Evolutionary conservation across 2,329 filamentous ascomycete species (phyloP).

Genomic region (Ilyonectria destructans): DNA sequence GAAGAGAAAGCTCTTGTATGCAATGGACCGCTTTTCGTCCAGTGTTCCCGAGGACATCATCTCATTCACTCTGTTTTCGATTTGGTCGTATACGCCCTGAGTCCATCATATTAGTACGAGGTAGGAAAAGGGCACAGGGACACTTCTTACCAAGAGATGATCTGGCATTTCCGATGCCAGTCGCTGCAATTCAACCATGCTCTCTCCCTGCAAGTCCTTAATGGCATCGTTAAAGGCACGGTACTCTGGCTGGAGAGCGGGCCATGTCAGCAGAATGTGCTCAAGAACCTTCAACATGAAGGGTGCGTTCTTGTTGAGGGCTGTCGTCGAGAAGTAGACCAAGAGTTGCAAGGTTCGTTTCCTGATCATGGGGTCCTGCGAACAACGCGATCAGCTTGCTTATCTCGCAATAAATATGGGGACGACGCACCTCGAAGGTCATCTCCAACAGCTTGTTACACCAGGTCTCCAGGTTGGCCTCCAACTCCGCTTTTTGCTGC

Average conservation of each 20-base stretch:
- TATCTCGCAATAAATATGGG: background rate
- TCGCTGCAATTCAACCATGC: slow-evolving; percentile 89
- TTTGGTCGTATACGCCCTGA: slow-evolving; percentile 86
- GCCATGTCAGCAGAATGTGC: slow-evolving; percentile 88
- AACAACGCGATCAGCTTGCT: background rate
- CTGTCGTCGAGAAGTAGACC: slow-evolving; percentile 87
- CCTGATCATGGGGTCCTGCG: slow-evolving; percentile 83
- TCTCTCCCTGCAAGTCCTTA: slow-evolving; percentile 88
- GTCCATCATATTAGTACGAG: slow-evolving; percentile 22
- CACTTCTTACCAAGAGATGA: slow-evolving; percentile 78
- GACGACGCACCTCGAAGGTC: slow-evolving; percentile 72
- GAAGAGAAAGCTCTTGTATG: slow-evolving; percentile 92
- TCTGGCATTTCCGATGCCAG: slow-evolving; percentile 93
- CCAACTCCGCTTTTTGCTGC: slow-evolving; percentile 71
- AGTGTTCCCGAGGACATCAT: slow-evolving; percentile 80
- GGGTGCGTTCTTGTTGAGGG: slow-evolving; percentile 81
- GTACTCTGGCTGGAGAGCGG: slow-evolving; percentile 80
- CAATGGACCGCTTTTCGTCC: slow-evolving; percentile 88
- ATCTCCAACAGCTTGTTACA: slow-evolving; percentile 80
- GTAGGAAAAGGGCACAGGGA: background rate
- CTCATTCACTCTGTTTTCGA: slow-evolving; percentile 87
- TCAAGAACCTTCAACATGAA: slow-evolving; percentile 94
- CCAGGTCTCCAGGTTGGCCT: slow-evolving; percentile 79
- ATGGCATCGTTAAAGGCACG: slow-evolving; percentile 88
- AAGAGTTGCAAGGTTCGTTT: slow-evolving; percentile 87